Evolutionary conservation across 768 basidiomycete genomes (phyloP), one percentile per base, ranked within the genome.

Genomic region (Kondoa subrosea): DNA sequence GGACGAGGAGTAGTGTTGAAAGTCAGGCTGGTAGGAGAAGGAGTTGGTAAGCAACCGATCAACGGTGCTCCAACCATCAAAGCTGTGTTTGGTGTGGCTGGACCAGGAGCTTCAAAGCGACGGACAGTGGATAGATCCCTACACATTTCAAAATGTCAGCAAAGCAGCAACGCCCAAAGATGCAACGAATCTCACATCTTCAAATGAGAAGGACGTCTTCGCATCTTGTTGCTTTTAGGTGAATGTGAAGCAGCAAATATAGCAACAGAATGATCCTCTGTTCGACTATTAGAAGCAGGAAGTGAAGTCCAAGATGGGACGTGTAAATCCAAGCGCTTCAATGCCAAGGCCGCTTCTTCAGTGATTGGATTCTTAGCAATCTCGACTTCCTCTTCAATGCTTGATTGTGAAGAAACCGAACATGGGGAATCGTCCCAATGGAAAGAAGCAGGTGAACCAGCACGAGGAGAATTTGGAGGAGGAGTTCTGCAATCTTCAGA

Each of bases 141-240:
- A 33, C 30, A 27, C 14, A 27, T 63, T 3, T 26, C 3, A 63
- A 8, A 3, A 17, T 12, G 61, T 15, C 12, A 27, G n/a, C 15
- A 63, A 63, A 63, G 61, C 61, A 27, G 30, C 3, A 31, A 31
- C 29, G 61, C 58, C 15, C n/a, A n/a, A n/a, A n/a, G n/a, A n/a
- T n/a, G n/a, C n/a, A n/a, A n/a, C n/a, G 25, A 56, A 56, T 27
- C 61, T 63, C 61, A 63, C 61, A 63, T 63, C 30, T 59, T 59
- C 14, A 59, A 27, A 50, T 50, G 40, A 21, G 40, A 50, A 50
- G 40, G 40, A 50, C 30, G 58, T 60, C 29, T 60, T 12, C 58
- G 58, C 58, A 60, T 60, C 29, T 60, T 56, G 56, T 15, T 60
- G 58, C 25, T 15, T 60, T 60, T 31, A 14, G n/a, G 40, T 21